A percentile compares a stretch with the other conserved stretches of the same genome.
phyloP scores from a whole-genome alignment of 2,329 filamentous ascomycete genomes.

The Diaporthe sp. region DNA sequence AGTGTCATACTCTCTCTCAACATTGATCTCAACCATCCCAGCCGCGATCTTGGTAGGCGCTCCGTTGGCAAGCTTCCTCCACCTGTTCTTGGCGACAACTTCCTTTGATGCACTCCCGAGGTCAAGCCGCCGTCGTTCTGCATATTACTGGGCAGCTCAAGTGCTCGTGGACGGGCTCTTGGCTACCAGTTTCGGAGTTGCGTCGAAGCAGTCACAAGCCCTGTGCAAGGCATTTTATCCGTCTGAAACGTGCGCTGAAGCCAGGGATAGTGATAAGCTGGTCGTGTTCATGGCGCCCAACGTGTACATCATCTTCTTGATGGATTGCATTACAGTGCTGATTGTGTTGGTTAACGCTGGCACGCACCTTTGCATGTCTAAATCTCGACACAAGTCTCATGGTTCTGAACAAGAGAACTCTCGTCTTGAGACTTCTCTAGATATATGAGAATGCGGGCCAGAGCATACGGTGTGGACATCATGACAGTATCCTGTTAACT shows the following conservation, averaged over 20 bases:
- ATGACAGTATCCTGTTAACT: no score
- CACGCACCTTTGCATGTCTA: neutral
- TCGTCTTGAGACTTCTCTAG: neutral
- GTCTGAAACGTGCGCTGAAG: neutral
- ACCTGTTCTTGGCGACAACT: neutral
- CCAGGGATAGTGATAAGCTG: neutral
- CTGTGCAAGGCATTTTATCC: neutral
- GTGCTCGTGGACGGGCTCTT: neutral
- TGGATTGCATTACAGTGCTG: neutral
- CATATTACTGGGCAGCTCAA: neutral
- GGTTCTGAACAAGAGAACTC: neutral
- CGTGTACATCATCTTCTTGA: conserved; percentile 4
- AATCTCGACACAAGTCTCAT: no score
- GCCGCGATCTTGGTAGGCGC: neutral
- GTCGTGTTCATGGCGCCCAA: neutral
- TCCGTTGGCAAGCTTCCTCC: neutral
- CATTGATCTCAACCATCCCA: neutral
- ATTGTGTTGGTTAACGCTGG: neutral
- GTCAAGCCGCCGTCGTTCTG: neutral
- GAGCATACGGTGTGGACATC: no score
- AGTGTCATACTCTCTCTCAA: neutral
- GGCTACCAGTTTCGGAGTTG: neutral
- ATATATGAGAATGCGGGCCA: neutral
- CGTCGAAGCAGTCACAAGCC: neutral
- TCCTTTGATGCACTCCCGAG: neutral